Evolutionary conservation across 257 asterid genomes (phyloP).

Genomic region (Solanum peruvianum): DNA sequence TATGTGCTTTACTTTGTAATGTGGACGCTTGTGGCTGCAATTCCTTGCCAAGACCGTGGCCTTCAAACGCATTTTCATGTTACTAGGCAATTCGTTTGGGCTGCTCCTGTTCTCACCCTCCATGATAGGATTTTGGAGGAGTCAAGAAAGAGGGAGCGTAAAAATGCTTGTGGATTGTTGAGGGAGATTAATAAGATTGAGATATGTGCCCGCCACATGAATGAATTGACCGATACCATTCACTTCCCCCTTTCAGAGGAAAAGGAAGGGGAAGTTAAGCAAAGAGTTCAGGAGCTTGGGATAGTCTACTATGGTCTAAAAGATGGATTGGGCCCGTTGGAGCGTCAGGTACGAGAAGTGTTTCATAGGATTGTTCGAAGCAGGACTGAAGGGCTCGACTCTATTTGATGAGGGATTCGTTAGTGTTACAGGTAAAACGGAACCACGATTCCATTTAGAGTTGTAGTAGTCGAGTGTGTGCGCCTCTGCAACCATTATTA

Average conservation of each 20-base stretch:
- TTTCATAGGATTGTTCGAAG: conserved; percentile 15
- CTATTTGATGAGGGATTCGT: not conserved
- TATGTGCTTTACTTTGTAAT: conserved; percentile 15
- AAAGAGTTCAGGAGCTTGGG: conserved; percentile 11
- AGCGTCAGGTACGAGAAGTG: conserved; percentile 16
- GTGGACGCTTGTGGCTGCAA: conserved; percentile 24
- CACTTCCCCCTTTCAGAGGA: conserved; percentile 18
- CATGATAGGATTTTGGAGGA: conserved; percentile 14
- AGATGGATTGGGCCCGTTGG: conserved; percentile 11
- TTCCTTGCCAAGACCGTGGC: conserved; percentile 26
- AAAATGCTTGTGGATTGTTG: conserved; percentile 16
- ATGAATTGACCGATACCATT: conserved; percentile 13
- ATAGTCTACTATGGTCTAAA: not conserved
- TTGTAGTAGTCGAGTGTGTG: not conserved
- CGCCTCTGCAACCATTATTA: not conserved
- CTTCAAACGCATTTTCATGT: conserved; percentile 10
- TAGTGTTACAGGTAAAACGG: not conserved
- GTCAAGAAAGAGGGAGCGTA: conserved; percentile 10
- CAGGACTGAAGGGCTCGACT: conserved; percentile 11
- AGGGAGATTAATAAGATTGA: conserved; percentile 15
- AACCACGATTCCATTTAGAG: not conserved
- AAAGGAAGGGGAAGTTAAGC: conserved; percentile 9
- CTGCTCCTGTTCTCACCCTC: conserved; percentile 6
- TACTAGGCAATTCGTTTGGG: conserved; percentile 9
- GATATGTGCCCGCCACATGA: conserved; percentile 7